Conservation (phyloP, 192 early-diverging fungal species). For the Podila minutissima region DNA sequence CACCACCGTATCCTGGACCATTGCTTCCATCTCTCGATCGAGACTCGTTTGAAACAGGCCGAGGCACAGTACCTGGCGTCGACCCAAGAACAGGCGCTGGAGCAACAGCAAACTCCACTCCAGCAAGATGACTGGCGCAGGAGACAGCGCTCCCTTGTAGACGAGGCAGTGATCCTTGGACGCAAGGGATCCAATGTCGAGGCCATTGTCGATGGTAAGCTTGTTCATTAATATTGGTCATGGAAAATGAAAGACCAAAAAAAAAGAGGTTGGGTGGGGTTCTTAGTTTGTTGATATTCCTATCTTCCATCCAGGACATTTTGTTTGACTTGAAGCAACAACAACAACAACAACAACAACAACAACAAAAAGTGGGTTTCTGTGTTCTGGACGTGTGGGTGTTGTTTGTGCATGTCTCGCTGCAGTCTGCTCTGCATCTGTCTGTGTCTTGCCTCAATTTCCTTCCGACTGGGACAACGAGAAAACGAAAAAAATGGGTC, state of each 20-base stretch:
- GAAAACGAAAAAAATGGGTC: background rate
- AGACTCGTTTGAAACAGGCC: conserved; percentile 62
- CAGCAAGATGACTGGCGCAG: conserved; percentile 40
- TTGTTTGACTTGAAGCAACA: too few species aligned
- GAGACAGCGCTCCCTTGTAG: conserved; percentile 42
- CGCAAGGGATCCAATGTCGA: conserved; percentile 62
- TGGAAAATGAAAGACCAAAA: too few species aligned
- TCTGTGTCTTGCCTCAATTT: background rate
- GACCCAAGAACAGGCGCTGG: conserved; percentile 41
- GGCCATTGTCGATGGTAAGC: conserved; percentile 61
- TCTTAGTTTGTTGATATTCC: too few species aligned
- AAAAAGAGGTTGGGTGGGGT: too few species aligned
- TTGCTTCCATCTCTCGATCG: conserved; percentile 62
- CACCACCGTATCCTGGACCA: conserved; percentile 66
- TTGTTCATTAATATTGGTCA: background rate
- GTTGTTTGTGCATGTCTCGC: too few species aligned
- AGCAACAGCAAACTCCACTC: conserved; percentile 37
- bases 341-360: too few species aligned
- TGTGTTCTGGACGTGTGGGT: too few species aligned
- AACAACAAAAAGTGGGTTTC: too few species aligned
- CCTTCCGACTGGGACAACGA: too few species aligned
- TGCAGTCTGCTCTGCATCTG: too few species aligned
- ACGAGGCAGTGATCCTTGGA: conserved; percentile 50
- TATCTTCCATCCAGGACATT: too few species aligned
- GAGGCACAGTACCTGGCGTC: conserved; percentile 49